Evolutionary conservation across 2,329 filamentous ascomycete species (phyloP).

Genomic region (Penicillium sp.): DNA sequence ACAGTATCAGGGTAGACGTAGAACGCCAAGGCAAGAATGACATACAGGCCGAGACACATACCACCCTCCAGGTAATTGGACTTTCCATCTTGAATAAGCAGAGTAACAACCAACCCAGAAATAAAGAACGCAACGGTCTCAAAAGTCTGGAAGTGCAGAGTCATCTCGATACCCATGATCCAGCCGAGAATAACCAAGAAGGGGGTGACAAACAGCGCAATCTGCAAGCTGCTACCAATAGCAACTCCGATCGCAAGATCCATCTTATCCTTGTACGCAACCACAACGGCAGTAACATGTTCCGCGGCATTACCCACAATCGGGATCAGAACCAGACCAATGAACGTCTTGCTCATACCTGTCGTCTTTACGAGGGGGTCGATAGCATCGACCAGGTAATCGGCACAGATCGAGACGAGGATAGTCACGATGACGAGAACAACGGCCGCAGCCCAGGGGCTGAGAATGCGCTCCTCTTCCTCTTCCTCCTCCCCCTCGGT

Average conservation of each 20-base stretch:
- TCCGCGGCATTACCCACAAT: slow-evolving; percentile 80
- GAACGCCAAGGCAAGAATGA: slow-evolving; percentile 50
- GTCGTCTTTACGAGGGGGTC: slow-evolving; percentile 67
- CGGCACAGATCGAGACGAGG: slow-evolving; percentile 69
- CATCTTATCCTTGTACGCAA: slow-evolving; percentile 71
- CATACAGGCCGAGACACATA: slow-evolving; percentile 61
- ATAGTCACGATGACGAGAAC: slow-evolving; percentile 69
- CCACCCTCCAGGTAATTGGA: slow-evolving; percentile 82
- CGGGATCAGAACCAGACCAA: slow-evolving; percentile 74
- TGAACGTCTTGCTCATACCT: slow-evolving; percentile 75
- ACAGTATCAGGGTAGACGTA: slow-evolving; percentile 49
- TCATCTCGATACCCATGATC: slow-evolving; percentile 71
- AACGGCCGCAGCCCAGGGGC: slow-evolving; percentile 61
- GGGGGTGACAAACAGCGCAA: slow-evolving; percentile 76
- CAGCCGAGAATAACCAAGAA: slow-evolving; percentile 77
- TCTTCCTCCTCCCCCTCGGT: slow-evolving; percentile 44
- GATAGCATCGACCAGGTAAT: slow-evolving; percentile 74
- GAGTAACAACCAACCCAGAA: slow-evolving; percentile 68
- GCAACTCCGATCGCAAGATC: slow-evolving; percentile 71
- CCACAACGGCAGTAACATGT: slow-evolving; percentile 77
- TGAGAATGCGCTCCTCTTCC: slow-evolving; percentile 55
- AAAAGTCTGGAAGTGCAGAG: slow-evolving; percentile 76
- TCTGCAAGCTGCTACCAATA: slow-evolving; percentile 78
- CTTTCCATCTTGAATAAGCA: slow-evolving; percentile 77
- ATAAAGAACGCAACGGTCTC: slow-evolving; percentile 76